These are phyloP conservation scores for Aspergillus nidulans DNA, from an alignment of 495 filamentous ascomycete genomes.

Conservation along the genomic window DNA sequence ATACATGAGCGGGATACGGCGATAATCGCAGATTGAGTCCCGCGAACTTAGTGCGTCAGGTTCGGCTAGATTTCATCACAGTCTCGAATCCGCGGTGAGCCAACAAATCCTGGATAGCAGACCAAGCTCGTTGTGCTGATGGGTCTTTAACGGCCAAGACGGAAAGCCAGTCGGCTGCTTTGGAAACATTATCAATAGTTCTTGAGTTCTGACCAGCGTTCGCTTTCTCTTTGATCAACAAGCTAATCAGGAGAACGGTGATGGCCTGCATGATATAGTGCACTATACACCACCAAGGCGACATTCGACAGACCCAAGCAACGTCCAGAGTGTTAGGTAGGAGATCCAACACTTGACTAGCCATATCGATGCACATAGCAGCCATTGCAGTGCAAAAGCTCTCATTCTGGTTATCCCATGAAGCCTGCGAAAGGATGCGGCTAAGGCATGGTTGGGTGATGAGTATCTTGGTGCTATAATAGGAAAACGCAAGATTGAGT, in stretches of 20 bases:
- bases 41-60: slow-evolving; percentile 2
- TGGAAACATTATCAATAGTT: slow-evolving; percentile 37
- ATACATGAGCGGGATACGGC: slow-evolving; percentile 1
- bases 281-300: slow-evolving; percentile 56
- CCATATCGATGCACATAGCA: slow-evolving; percentile 44
- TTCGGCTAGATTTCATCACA: not conserved
- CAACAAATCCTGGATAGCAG: slow-evolving; percentile 31
- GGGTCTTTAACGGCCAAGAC: slow-evolving; percentile 38
- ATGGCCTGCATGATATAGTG: slow-evolving; percentile 57
- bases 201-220: slow-evolving; percentile 31
- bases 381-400: slow-evolving; percentile 47
- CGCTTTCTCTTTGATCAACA: slow-evolving; percentile 40
- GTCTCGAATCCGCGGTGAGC: slow-evolving; percentile 8
- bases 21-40: not conserved
- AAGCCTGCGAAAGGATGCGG: slow-evolving; percentile 35
- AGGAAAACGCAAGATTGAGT: slow-evolving; percentile 42
- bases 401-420: slow-evolving; percentile 17
- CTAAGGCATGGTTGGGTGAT: slow-evolving; percentile 56
- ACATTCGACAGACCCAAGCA: slow-evolving; percentile 37
- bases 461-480: slow-evolving; percentile 51
- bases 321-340: slow-evolving; percentile 35
- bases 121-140: slow-evolving; percentile 42
- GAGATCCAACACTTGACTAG: slow-evolving; percentile 44
- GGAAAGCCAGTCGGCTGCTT: slow-evolving; percentile 40
- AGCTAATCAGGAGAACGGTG: slow-evolving; percentile 49